phyloP scores from a whole-genome alignment of 805 yeast genomes.

The Kodamaea restingae region DNA sequence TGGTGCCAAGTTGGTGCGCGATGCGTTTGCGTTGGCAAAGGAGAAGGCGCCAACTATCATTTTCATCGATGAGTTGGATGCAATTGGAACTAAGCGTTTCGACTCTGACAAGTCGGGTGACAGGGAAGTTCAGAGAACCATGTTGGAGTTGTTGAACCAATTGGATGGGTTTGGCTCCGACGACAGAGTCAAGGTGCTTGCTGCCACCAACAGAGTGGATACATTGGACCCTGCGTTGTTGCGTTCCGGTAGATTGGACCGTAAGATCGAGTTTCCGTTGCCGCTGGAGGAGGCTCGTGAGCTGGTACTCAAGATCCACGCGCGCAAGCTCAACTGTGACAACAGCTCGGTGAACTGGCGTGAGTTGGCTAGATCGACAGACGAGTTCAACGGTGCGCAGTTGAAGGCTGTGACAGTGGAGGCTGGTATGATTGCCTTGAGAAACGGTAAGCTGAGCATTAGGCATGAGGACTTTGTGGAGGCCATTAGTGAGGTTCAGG shows the following conservation, averaged over 20 bases:
- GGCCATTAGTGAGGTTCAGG: conserved; percentile 97
- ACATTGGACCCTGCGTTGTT: conserved; percentile 96
- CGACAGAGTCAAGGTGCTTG: conserved; percentile 94
- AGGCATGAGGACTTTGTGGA: conserved; percentile 98
- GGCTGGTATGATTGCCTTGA: conserved; percentile 98
- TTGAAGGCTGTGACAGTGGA: conserved; percentile 98
- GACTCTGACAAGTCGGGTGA: conserved; percentile 46
- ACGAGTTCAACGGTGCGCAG: conserved; percentile 98
- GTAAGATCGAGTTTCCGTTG: conserved; percentile 96
- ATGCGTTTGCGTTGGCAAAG: conserved; percentile 44
- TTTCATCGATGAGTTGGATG: conserved; percentile 46
- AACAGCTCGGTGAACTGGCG: conserved; percentile 88
- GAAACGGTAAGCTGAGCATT: conserved; percentile 87
- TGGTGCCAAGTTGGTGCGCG: conserved; percentile 44
- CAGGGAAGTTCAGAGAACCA: conserved; percentile 45
- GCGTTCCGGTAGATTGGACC: conserved; percentile 97
- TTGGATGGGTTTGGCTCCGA: conserved; percentile 95
- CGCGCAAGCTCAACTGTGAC: conserved; percentile 93
- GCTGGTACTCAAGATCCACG: conserved; percentile 92
- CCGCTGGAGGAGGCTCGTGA: conserved; percentile 98
- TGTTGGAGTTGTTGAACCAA: conserved; percentile 47
- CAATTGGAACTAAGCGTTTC: conserved; percentile 44
- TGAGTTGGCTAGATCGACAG: conserved; percentile 96
- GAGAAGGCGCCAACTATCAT: conserved; percentile 46
- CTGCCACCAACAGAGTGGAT: conserved; percentile 99